phyloP scores from a whole-genome alignment of 495 filamentous ascomycete species.

The Durotheca rogersii region DNA sequence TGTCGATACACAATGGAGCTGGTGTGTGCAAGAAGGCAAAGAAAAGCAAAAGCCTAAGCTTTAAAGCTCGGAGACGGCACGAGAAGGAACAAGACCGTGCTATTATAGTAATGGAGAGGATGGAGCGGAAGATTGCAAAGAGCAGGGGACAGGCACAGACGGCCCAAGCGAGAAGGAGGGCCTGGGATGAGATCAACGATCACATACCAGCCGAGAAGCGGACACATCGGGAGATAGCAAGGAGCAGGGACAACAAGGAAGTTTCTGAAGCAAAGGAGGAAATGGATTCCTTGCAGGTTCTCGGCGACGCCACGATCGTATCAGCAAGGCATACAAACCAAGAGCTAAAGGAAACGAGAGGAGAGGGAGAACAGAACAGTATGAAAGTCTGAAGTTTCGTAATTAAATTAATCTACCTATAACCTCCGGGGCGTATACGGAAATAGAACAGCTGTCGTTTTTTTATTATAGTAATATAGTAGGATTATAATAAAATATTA shows the following conservation, averaged over 20 bases:
- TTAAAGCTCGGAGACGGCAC: constrained; percentile 64
- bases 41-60: constrained; percentile 60
- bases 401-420: too few relatives aligned
- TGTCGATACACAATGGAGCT: constrained; percentile 59
- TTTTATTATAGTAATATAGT: too few relatives aligned
- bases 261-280: constrained; percentile 43
- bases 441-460: too few relatives aligned
- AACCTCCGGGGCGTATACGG: too few relatives aligned
- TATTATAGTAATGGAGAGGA: constrained; percentile 66
- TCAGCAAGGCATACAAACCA: too few relatives aligned
- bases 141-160: constrained; percentile 61
- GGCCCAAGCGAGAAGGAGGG: constrained; percentile 56
- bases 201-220: constrained; percentile 29
- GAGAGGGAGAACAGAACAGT: too few relatives aligned
- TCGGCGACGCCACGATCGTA: too few relatives aligned
- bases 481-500: too few relatives aligned
- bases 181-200: constrained; percentile 63
- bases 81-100: constrained; percentile 74
- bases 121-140: constrained; percentile 66
- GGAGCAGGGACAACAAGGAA: constrained; percentile 15
- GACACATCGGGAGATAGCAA: constrained; percentile 1
- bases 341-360: too few relatives aligned
- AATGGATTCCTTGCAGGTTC: too few relatives aligned
- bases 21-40: constrained; percentile 68
- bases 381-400: too few relatives aligned